Percentiles rank a stretch among this genome's conserved stretches.
phyloP scores from a whole-genome alignment of 1,284 basidiomycete species.

The Porodaedalea pini region DNA sequence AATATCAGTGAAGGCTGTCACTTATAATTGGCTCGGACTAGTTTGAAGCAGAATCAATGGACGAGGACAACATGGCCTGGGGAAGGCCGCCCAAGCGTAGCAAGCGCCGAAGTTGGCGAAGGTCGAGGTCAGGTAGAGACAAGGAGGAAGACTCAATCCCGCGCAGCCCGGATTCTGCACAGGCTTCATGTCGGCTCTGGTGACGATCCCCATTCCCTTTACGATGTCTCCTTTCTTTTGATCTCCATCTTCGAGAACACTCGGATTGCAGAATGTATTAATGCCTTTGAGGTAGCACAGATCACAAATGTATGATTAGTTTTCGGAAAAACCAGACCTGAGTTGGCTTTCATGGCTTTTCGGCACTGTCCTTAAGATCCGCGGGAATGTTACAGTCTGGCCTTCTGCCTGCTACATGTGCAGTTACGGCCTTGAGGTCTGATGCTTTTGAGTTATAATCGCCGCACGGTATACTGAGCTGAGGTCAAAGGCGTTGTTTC shows the following conservation, averaged over 20 bases:
- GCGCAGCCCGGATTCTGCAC: constrained; percentile 5
- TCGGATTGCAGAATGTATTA: not conserved
- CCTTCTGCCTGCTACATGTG: too few relatives aligned
- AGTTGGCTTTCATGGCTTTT: too few relatives aligned
- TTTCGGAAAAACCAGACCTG: not conserved
- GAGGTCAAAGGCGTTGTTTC: not conserved
- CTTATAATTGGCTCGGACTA: not conserved
- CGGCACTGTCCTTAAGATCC: not conserved
- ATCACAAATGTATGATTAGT: not conserved
- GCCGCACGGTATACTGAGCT: not conserved
- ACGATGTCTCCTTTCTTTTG: not conserved
- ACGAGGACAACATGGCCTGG: constrained; percentile 20
- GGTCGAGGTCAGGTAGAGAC: not conserved
- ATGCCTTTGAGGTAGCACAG: too few relatives aligned
- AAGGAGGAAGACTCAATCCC: not conserved
- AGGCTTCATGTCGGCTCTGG: constrained; percentile 12
- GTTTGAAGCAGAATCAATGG: constrained; percentile 18
- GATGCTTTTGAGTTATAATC: not conserved
- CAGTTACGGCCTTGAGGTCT: too few relatives aligned
- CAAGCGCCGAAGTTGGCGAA: not conserved
- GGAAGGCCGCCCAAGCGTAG: constrained; percentile 7
- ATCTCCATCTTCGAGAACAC: not conserved
- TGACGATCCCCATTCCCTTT: not conserved
- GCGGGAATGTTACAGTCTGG: not conserved
- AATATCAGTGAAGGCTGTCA: not conserved